A percentile compares a stretch with the other conserved stretches of the same genome.
Evolutionary conservation across 805 yeast genomes (phyloP).

Genomic region (Barnettozyma sucrosica): DNA sequence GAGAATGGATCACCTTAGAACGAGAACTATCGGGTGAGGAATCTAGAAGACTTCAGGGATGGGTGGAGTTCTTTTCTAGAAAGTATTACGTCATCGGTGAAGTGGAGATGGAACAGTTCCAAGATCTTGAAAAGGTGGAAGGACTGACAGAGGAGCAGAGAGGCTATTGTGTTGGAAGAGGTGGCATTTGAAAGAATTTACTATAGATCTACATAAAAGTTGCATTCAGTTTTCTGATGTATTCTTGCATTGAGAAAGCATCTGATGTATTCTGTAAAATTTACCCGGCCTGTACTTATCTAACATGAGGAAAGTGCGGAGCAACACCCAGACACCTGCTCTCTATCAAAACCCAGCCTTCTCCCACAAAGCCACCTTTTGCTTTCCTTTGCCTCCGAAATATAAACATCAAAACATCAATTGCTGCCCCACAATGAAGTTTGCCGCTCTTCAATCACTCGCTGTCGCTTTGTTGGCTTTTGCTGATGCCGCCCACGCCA

Average conservation of each 20-base stretch:
- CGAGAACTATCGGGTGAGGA: slow-evolving; percentile 36
- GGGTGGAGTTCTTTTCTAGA: slow-evolving; percentile 25
- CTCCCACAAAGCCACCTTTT: not conserved
- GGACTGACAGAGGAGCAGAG: not conserved
- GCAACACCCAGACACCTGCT: not conserved
- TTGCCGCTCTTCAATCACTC: slow-evolving; percentile 18
- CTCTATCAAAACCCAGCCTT: not conserved
- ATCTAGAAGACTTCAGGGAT: slow-evolving; percentile 21
- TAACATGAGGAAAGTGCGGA: not conserved
- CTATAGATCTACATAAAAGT: not conserved
- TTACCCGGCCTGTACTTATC: not conserved
- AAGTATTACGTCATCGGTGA: slow-evolving; percentile 23
- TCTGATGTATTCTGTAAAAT: not conserved
- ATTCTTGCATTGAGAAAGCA: not conserved
- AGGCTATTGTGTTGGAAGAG: not conserved
- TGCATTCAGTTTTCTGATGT: not conserved
- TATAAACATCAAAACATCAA: not conserved
- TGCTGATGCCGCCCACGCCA: slow-evolving; percentile 47
- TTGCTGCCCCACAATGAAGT: slow-evolving; percentile 16
- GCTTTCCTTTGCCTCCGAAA: not conserved
- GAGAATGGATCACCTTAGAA: not conserved
- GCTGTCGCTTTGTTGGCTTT: slow-evolving; percentile 24
- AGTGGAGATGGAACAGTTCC: slow-evolving; percentile 1
- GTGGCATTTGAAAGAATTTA: not conserved
- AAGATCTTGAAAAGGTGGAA: not conserved